Conservation (phyloP, 2,329 filamentous ascomycete species). For the Aspergillus proliferans region DNA sequence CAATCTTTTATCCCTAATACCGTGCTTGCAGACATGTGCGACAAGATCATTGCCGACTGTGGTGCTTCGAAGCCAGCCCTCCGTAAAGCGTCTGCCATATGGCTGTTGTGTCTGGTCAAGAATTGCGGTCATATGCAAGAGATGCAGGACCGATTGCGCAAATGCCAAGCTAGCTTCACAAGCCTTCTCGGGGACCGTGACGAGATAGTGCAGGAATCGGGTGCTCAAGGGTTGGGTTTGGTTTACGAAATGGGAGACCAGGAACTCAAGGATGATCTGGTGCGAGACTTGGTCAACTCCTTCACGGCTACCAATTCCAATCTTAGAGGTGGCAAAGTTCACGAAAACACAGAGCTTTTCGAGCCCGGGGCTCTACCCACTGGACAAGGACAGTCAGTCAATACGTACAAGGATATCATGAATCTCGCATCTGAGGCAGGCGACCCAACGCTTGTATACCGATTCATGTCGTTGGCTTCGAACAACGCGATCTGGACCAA, state of each 20-base stretch:
- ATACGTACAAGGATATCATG: conserved; percentile 96
- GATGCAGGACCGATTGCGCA: conserved; percentile 66
- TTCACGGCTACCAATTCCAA: conserved; percentile 66
- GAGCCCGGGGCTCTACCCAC: conserved; percentile 86
- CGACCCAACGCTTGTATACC: conserved; percentile 92
- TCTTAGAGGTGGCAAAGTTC: conserved; percentile 68
- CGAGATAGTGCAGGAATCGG: conserved; percentile 91
- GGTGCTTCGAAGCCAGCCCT: conserved; percentile 81
- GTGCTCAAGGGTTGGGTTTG: conserved; percentile 80
- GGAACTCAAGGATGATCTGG: conserved; percentile 70
- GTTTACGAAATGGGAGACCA: conserved; percentile 91
- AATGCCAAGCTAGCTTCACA: conserved; percentile 83
- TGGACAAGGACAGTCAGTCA: conserved; percentile 80
- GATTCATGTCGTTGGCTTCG: conserved; percentile 94
- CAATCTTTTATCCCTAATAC: conserved; percentile 30
- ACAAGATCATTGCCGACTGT: conserved; percentile 70
- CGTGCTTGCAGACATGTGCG: conserved; percentile 53
- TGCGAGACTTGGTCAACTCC: conserved; percentile 78
- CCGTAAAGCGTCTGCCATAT: conserved; percentile 88
- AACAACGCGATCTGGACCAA: conserved; percentile 97
- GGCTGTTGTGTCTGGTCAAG: conserved; percentile 86
- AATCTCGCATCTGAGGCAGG: conserved; percentile 92
- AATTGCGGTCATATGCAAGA: conserved; percentile 75
- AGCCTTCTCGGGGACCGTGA: conserved; percentile 79
- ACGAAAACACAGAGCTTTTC: conserved; percentile 86